Base-by-base conservation (phyloP, 768 basidiomycete species). In the Tulasnella sp. region DNA sequence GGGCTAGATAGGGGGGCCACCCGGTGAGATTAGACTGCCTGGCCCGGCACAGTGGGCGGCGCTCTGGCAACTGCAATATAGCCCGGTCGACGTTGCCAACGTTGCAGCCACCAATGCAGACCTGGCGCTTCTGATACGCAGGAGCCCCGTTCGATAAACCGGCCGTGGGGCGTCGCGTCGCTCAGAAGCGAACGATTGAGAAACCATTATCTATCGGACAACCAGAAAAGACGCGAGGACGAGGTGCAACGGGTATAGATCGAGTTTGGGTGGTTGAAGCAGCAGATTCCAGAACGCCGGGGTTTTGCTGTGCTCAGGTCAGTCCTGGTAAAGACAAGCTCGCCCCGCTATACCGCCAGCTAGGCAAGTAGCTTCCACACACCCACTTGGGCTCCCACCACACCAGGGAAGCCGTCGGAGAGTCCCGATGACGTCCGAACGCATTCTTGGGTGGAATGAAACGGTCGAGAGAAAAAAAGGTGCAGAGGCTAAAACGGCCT, bases 241-340 rank as follows among this genome's bases (percentile, higher is more conserved):
- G 28, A 69, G 28, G 64, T 69, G 64, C 64, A 69, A 69, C 64
- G 64, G 64, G 64, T 28, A 31, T 69, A 69, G 64, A 69, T 69
- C 64, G 64, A 69, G 64, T 69, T 69, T 69, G 64, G 64, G 64
- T 69, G 64, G 22, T 0, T 69, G 64, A 28, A 69, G 28, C 64
- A 69, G 64, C 64, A 69, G 64, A 69, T 31, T 69, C 64, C 64
- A 69, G 64, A 69, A 69, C 64, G 64, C 64, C 64, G 64, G 64
- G 64, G 64, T 37, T 69, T 37, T 69, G 64, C 64, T 69, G 64
- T 69, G 64, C 34, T 69, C 64, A 31, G 28, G 64, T 69, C 24
- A 37, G 64, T 69, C 64, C 64, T 69, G 64, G 64, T 69, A 69
- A 69, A 69, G 64, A 69, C 64, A 69, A 69, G 64, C 64, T 69